Base-by-base conservation (phyloP, 371 early-diverging fungal species). In the Mortierella sp. region DNA sequence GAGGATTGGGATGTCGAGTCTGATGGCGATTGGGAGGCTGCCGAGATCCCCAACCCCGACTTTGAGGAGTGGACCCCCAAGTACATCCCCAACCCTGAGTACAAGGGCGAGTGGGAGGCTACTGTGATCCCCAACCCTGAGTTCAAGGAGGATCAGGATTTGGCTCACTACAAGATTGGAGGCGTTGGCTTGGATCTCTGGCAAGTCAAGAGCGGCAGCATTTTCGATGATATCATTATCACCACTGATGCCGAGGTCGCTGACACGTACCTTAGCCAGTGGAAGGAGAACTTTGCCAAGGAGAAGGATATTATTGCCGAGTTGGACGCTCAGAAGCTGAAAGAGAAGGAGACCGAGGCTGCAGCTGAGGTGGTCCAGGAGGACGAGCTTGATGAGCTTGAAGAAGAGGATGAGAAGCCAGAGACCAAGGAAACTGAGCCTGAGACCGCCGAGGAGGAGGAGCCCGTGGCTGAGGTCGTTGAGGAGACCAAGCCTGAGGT, bases 91-190 rank as follows among this genome's bases (percentile, higher is more conserved):
- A 99, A 99, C 91, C 99, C 99, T 68, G 92, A 77, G 4, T 99
- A 97, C 90, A 96, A 97, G 90, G 99, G 99, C 35, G 87, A 87
- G 62, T 99, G 99, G 99, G 88, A 87, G n/a, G 93, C 96, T 24
- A 91, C 92, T 40, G 88, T 91, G 79, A 96, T 99, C 73, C 87
- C 91, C 83, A 99, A 98, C 90, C 97, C 97, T 10, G 92, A 91
- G 45, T 99, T 92, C 87, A 94, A 92, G 88, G 95, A 94, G 72
- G 97, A 97, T 75, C 78, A 87, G 49, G 93, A 93, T 28, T 87
- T 95, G 83, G 92, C 94, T 78, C 92, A 94, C 59, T 92, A 90
- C 78, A 90, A 92, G 68, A 94, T 97, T 62, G 90, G 87, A 62
- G 94, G 94, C 71, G 83, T 97, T 70, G 99, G 98, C 64, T 90